These are phyloP conservation scores for Pezicula radicicola DNA, from an alignment of 2,329 filamentous ascomycete species.

Conservation along the genomic window DNA sequence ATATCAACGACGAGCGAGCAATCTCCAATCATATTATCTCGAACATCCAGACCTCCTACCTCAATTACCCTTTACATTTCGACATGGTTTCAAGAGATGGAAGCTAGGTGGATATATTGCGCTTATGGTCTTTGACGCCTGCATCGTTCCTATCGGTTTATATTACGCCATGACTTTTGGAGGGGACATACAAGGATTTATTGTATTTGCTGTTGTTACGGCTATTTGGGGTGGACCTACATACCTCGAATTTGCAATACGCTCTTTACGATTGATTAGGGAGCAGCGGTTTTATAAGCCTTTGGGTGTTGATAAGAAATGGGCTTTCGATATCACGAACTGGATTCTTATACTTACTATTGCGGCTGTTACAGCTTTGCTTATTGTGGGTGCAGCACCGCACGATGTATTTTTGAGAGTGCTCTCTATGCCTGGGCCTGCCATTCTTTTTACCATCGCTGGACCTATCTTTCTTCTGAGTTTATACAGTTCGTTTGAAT, in stretches of 20 bases:
- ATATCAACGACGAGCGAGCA: conserved; percentile 16
- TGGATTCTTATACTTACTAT: conserved; percentile 40
- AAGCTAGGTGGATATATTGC: conserved; percentile 26
- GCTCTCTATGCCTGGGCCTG: conserved; percentile 47
- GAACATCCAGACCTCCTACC: conserved; percentile 20
- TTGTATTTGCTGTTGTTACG: conserved; percentile 50
- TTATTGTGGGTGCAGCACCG: conserved; percentile 49
- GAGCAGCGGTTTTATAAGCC: conserved; percentile 48
- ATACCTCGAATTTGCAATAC: conserved; percentile 48
- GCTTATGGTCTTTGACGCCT: conserved; percentile 45
- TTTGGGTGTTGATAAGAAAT: conserved; percentile 40
- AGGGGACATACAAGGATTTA: conserved; percentile 32
- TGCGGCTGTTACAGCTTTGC: conserved; percentile 44
- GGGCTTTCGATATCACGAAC: conserved; percentile 48
- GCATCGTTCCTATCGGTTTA: conserved; percentile 47
- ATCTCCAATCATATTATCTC: conserved; percentile 18
- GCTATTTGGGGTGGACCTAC: conserved; percentile 54
- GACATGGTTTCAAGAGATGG: conserved; percentile 22
- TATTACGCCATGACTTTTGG: conserved; percentile 47
- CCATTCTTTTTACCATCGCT: conserved; percentile 47
- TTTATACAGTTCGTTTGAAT: conserved; percentile 20
- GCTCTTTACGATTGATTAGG: conserved; percentile 45
- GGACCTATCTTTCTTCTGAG: conserved; percentile 38
- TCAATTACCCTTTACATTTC: conserved; percentile 21
- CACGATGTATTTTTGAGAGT: conserved; percentile 46